Percentiles rank a stretch among this genome's conserved stretches.
Conservation (phyloP, 371 early-diverging fungal genomes). For the Mortierella sp. region DNA sequence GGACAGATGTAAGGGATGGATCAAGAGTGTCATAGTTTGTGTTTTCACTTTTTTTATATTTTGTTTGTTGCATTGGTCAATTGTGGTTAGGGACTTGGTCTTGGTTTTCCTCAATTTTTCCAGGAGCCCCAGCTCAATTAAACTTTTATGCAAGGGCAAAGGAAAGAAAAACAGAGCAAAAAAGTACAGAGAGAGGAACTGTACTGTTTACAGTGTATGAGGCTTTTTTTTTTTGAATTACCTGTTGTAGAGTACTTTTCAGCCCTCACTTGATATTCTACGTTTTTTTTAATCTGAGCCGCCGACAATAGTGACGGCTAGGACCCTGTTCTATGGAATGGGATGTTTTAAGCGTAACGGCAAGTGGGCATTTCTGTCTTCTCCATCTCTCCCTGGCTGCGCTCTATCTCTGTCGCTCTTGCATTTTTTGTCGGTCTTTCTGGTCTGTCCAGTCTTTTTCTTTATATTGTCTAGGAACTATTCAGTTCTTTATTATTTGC, state of each 20-base stretch:
- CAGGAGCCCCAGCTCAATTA: neutral
- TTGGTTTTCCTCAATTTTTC: neutral
- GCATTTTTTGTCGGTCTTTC: constrained; percentile 7
- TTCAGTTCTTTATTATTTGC: too few relatives aligned
- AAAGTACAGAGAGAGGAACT: neutral
- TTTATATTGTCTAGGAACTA: too few relatives aligned
- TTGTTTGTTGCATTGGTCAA: neutral
- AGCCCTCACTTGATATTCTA: neutral
- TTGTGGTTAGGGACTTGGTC: constrained; percentile 8
- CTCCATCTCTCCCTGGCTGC: neutral
- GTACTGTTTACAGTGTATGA: neutral
- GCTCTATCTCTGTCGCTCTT: neutral
- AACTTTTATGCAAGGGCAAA: constrained; percentile 25
- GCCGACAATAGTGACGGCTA: neutral
- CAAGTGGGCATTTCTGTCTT: constrained; percentile 22
- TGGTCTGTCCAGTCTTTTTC: too few relatives aligned
- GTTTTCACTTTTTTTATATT: neutral
- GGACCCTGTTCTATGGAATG: neutral
- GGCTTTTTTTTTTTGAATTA: neutral
- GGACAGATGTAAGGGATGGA: neutral
- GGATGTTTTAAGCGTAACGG: constrained; percentile 47
- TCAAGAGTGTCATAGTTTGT: neutral
- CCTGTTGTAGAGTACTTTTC: too few relatives aligned
- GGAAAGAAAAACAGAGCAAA: constrained; percentile 1
- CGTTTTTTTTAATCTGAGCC: neutral